Evolutionary conservation across 768 basidiomycete species (phyloP).

Genomic region (Gelatoporia subvermispora): DNA sequence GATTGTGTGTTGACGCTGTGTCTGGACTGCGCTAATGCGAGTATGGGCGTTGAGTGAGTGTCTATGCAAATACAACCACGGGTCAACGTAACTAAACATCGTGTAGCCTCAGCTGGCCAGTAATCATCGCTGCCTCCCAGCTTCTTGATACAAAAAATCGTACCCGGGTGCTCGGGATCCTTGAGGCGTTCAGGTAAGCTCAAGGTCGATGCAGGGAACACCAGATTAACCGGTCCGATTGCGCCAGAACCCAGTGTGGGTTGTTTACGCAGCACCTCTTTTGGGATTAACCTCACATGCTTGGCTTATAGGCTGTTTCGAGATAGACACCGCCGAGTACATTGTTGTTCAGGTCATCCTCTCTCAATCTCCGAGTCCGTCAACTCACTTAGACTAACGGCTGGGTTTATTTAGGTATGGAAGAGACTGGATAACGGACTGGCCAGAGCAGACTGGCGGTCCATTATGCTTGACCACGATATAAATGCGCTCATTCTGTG

Average conservation of each 20-base stretch:
- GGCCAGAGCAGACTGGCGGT: constrained; percentile 27
- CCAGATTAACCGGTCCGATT: constrained; percentile 3
- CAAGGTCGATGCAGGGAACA: not conserved
- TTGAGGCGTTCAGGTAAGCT: constrained; percentile 27
- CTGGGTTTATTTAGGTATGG: constrained; percentile 22
- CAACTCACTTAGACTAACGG: constrained; percentile 14
- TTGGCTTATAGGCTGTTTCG: constrained; percentile 26
- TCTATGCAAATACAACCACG: not conserved
- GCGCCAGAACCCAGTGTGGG: constrained; percentile 24
- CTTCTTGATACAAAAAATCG: constrained; percentile 17
- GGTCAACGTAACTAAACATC: not conserved
- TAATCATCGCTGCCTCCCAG: constrained; percentile 28
- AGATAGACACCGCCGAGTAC: constrained; percentile 33
- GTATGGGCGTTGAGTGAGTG: constrained; percentile 31
- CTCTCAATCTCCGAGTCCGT: not conserved
- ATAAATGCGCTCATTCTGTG: constrained; percentile 18
- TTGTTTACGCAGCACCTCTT: constrained; percentile 8
- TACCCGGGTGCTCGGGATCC: constrained; percentile 21
- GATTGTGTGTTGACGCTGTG: constrained; percentile 24
- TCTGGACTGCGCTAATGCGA: constrained; percentile 23
- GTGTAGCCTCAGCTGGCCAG: constrained; percentile 26
- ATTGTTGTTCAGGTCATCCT: constrained; percentile 27
- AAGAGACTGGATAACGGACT: constrained; percentile 30
- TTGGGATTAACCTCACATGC: constrained; percentile 1
- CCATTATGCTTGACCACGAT: constrained; percentile 32